Evolutionary conservation across 139 green algal genomes (phyloP), one percentile per base, ranked within the genome.

Genomic region (Ettlia oleoabundans): DNA sequence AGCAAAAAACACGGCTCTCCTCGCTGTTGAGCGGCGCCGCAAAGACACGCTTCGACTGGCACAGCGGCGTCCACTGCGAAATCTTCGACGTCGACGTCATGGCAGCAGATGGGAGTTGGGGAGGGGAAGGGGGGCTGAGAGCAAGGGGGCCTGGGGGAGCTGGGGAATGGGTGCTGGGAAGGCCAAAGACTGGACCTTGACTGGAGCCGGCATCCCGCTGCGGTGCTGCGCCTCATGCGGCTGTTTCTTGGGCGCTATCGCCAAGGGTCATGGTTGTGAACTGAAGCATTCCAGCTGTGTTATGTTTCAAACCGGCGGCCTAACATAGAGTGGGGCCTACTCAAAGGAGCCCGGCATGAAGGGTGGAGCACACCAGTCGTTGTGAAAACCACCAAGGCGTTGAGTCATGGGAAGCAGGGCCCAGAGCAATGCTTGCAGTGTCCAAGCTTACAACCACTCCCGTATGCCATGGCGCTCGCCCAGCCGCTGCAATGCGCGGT

Each of bases 1-100:
- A 63, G 76, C 76, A 51, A 73, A 82, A 82, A 82, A 82, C 61
- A 82, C 62, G 61, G 76, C 41, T 47, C 62, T 67, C 55, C 63
- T 82, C 55, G 41, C 41, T 62, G 66, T 32, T 55, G 38, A 82
- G 41, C 22, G 40, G 26, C 5, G 42, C 26, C 22, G 76, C 76
- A 37, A 42, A 75, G 8, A 82, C 76, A 6, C 58, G 58, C 61
- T 81, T 81, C 26, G 55, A 42, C 15, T 63, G 28, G 61, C 42
- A 42, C 30, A 72, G 75, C 28, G 75, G 75, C 58, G 63, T 62
- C 75, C 75, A 81, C 42, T 24, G 9, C 68, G 26, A 10, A 19
- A 38, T 13, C 52, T 43, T 38, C 61, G 58, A 42, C 40, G 58
- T n/a, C 28, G 75, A 63, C 26, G 61, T 52, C 15, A 30, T 2